Evolutionary conservation across 768 basidiomycete species (phyloP).

Genomic region (Serendipita sp.): DNA sequence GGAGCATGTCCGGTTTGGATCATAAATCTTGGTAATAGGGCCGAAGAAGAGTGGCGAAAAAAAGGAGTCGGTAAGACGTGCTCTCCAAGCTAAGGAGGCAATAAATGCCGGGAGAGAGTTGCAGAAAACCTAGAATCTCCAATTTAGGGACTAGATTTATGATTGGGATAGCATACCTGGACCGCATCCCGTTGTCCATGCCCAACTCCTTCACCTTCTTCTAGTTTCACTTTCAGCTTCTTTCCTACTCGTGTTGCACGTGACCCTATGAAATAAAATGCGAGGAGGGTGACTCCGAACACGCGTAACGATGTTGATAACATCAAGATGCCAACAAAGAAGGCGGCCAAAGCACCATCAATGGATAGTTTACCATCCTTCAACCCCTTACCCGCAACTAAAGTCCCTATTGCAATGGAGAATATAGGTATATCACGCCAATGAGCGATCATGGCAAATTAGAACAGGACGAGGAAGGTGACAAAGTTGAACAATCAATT

Average conservation of each 20-base stretch:
- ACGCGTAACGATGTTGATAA: constrained; percentile 50
- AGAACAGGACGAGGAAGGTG: not conserved
- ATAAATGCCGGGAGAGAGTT: constrained; percentile 54
- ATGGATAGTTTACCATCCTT: constrained; percentile 32
- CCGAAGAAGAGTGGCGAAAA: not conserved
- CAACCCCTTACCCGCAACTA: not conserved
- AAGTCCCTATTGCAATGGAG: not conserved
- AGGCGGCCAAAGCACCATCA: constrained; percentile 62
- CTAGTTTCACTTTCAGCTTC: constrained; percentile 52
- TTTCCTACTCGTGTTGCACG: constrained; percentile 80
- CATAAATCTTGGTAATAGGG: constrained; percentile 20
- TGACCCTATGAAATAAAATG: constrained; percentile 67
- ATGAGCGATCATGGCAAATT: not conserved
- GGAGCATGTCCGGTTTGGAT: constrained; percentile 44
- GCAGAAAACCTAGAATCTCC: constrained; percentile 30
- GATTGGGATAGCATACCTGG: constrained; percentile 18
- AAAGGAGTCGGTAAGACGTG: constrained; percentile 29
- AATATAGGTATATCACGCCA: not conserved
- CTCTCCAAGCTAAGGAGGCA: constrained; percentile 49
- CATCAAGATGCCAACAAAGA: constrained; percentile 55
- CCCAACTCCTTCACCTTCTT: constrained; percentile 64
- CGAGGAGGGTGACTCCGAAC: constrained; percentile 51
- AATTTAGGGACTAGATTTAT: not conserved
- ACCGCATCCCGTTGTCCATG: constrained; percentile 64
- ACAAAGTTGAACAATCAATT: not conserved